Conservation (phyloP, 257 asterid species). For the Solanum medicagineum region DNA sequence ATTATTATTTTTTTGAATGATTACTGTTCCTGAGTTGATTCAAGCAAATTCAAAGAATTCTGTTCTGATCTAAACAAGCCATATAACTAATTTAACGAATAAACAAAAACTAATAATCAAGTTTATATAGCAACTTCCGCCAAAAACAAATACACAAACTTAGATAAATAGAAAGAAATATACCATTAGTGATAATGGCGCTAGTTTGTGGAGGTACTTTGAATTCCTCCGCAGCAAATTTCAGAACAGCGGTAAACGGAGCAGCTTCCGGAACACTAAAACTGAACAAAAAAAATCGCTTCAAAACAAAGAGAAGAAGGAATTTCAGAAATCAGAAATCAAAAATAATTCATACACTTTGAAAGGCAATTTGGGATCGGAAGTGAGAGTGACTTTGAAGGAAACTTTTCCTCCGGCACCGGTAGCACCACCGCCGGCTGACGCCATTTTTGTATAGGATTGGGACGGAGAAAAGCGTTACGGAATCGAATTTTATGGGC, state of each 20-base stretch:
- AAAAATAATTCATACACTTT: constrained; percentile 58
- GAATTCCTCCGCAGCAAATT: constrained; percentile 96
- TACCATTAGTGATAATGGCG: constrained; percentile 93
- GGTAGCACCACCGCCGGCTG: constrained; percentile 36
- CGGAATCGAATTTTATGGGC: background rate
- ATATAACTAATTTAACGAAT: background rate
- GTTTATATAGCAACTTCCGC: background rate
- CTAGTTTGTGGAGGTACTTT: constrained; percentile 97
- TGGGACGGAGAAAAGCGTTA: background rate
- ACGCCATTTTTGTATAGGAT: constrained; percentile 36
- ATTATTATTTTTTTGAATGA: too few relatives aligned
- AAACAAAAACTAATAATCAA: background rate
- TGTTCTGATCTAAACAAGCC: background rate
- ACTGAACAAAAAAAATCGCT: constrained; percentile 14
- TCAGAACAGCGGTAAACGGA: constrained; percentile 94
- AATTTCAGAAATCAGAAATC: background rate
- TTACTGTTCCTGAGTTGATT: background rate
- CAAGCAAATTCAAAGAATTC: background rate
- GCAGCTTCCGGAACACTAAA: constrained; percentile 98
- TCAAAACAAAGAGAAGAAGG: background rate
- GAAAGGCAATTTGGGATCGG: constrained; percentile 97
- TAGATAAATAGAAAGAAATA: background rate
- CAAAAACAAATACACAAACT: background rate
- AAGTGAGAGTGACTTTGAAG: constrained; percentile 84
- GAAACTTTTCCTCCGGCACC: constrained; percentile 83